Evolutionary conservation across 805 yeast species (phyloP).

Genomic region (Starmerella bombi): DNA sequence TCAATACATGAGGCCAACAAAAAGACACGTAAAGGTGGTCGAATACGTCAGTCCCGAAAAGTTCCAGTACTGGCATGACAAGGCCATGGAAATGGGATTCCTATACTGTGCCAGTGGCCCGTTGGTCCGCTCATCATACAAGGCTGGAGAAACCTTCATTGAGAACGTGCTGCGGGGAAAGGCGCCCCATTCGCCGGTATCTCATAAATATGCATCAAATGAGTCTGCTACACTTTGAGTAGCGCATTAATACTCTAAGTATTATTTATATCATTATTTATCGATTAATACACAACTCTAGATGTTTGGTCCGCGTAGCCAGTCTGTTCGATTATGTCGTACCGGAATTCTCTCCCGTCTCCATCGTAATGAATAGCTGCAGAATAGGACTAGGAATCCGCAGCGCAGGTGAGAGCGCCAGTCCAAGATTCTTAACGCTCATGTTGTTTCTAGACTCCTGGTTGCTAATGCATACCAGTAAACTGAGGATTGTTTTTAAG

Average conservation of each 20-base stretch:
- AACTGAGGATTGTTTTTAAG: conserved; percentile 51
- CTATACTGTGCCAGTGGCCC: conserved; percentile 96
- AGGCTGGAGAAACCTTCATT: conserved; percentile 96
- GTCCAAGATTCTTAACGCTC: conserved; percentile 66
- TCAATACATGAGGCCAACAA: conserved; percentile 98
- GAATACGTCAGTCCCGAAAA: conserved; percentile 90
- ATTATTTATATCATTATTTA: too few relatives aligned
- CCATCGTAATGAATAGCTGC: conserved; percentile 2
- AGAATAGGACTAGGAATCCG: conserved; percentile 6
- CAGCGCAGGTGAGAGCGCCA: conserved; percentile 10
- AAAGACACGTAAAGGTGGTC: conserved; percentile 95
- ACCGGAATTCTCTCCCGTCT: too few relatives aligned
- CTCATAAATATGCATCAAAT: too few relatives aligned
- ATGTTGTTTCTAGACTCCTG: conserved; percentile 59
- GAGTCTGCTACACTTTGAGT: too few relatives aligned
- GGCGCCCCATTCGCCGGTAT: conserved; percentile 15
- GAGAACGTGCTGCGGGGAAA: conserved; percentile 57
- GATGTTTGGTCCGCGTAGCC: too few relatives aligned
- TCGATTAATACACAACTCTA: too few relatives aligned
- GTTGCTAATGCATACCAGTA: conserved; percentile 50
- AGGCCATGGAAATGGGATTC: conserved; percentile 79
- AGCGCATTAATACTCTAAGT: too few relatives aligned
- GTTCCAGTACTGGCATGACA: conserved; percentile 83
- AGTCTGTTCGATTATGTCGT: too few relatives aligned
- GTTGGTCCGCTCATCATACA: conserved; percentile 86